Evolutionary conservation across 768 basidiomycete genomes (phyloP).

Genomic region (Saitozyma podzolica): DNA sequence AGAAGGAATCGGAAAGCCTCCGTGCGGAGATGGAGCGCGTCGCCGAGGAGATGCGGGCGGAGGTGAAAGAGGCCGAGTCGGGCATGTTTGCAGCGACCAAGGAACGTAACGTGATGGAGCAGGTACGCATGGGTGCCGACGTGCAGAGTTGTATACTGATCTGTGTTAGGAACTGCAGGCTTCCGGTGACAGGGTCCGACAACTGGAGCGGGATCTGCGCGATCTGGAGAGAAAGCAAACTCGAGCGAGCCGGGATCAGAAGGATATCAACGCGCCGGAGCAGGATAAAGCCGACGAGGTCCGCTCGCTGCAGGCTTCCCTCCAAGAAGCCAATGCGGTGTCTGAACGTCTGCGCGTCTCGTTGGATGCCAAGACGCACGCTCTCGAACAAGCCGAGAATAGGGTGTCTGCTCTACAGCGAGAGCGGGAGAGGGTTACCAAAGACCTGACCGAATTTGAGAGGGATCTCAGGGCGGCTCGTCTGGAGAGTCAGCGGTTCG

Average conservation of each 20-base stretch:
- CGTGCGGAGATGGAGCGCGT: constrained; percentile 23
- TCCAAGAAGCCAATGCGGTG: constrained; percentile 10
- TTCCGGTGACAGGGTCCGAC: constrained; percentile 2
- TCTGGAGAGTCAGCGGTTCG: constrained; percentile 52
- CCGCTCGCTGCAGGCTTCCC: constrained; percentile 6
- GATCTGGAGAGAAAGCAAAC: constrained; percentile 12
- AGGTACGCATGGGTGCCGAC: constrained; percentile 7
- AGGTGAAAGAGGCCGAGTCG: constrained; percentile 14
- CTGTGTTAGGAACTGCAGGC: constrained; percentile 3
- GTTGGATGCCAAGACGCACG: constrained; percentile 6
- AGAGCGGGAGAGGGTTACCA: constrained; percentile 19
- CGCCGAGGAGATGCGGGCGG: constrained; percentile 19
- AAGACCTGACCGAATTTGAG: constrained; percentile 37
- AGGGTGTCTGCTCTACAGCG: constrained; percentile 9
- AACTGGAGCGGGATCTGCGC: constrained; percentile 24
- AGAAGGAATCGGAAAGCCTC: constrained; percentile 26
- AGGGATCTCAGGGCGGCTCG: constrained; percentile 26
- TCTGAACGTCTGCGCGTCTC: constrained; percentile 1
- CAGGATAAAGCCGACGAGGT: constrained; percentile 9
- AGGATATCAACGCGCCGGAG: constrained; percentile 7
- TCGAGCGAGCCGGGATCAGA: constrained; percentile 1
- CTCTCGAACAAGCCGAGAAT: constrained; percentile 11
- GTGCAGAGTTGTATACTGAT: not conserved
- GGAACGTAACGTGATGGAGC: constrained; percentile 4
- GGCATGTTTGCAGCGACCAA: constrained; percentile 1